Percentiles rank a stretch among this genome's conserved stretches.
Evolutionary conservation across 2,329 filamentous ascomycete species (phyloP).

Genomic region (Venturiaceae sp.): DNA sequence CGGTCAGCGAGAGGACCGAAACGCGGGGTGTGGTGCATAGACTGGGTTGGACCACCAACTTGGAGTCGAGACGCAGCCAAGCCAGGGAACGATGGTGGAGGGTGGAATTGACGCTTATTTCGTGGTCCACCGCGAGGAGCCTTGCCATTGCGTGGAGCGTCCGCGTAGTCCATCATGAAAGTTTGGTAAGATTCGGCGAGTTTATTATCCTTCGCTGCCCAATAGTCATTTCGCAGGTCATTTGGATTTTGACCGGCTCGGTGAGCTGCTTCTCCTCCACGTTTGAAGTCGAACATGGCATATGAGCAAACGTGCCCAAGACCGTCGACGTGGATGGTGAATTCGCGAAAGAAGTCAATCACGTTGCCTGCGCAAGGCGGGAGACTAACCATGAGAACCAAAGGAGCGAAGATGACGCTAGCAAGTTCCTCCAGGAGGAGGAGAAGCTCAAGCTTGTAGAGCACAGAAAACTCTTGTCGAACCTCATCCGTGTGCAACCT

Average conservation of each 20-base stretch:
- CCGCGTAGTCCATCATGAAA: slow-evolving; percentile 78
- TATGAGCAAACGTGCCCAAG: slow-evolving; percentile 95
- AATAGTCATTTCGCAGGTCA: slow-evolving; percentile 76
- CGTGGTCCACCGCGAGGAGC: slow-evolving; percentile 11
- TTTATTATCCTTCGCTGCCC: slow-evolving; percentile 89
- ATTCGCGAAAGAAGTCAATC: slow-evolving; percentile 96
- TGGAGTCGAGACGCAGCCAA: slow-evolving; percentile 8
- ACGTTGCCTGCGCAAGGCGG: slow-evolving; percentile 85
- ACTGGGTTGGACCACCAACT: background rate
- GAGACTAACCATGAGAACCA: slow-evolving; percentile 78
- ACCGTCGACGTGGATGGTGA: slow-evolving; percentile 93
- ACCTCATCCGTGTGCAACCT: slow-evolving; percentile 92
- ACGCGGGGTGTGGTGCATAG: slow-evolving; percentile 5
- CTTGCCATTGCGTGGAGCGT: slow-evolving; percentile 10
- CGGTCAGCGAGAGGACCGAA: slow-evolving; percentile 12
- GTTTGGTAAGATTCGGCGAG: slow-evolving; percentile 97
- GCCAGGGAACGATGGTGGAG: slow-evolving; percentile 62
- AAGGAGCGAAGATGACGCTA: slow-evolving; percentile 84
- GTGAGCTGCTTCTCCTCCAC: slow-evolving; percentile 48
- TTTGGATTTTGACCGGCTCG: slow-evolving; percentile 16
- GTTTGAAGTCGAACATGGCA: slow-evolving; percentile 94
- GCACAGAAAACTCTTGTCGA: slow-evolving; percentile 75
- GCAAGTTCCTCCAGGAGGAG: slow-evolving; percentile 90
- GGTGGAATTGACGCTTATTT: slow-evolving; percentile 53
- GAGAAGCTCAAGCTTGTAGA: slow-evolving; percentile 86